Conservation (phyloP, 2,329 filamentous ascomycete species). For the Penicillium sp. region DNA sequence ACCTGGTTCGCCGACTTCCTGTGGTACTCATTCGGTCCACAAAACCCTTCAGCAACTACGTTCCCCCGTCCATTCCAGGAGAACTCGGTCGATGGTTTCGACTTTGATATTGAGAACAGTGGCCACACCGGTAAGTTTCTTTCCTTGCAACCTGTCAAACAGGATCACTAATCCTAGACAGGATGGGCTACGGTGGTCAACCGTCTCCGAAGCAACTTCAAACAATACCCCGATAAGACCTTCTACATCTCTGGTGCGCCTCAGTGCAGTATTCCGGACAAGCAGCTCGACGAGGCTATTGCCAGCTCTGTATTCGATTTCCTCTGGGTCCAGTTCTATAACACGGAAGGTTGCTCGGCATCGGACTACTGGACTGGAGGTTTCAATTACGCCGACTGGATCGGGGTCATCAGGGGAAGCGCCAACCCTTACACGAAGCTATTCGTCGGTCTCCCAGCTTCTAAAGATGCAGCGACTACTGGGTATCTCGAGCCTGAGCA, state of each 20-base stretch:
- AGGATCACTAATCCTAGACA: slow-evolving; percentile 6
- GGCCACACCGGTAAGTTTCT: slow-evolving; percentile 28
- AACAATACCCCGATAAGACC: slow-evolving; percentile 28
- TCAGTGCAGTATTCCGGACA: slow-evolving; percentile 52
- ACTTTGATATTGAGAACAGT: slow-evolving; percentile 48
- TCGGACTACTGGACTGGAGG: slow-evolving; percentile 39
- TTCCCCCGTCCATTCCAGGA: slow-evolving; percentile 50
- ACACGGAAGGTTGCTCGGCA: slow-evolving; percentile 52
- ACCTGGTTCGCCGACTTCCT: slow-evolving; percentile 51
- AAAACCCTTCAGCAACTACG: slow-evolving; percentile 19
- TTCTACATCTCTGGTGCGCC: slow-evolving; percentile 56
- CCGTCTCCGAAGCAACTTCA: slow-evolving; percentile 45
- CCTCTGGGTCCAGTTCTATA: slow-evolving; percentile 58
- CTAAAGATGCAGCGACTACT: slow-evolving; percentile 26
- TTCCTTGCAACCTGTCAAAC: neutral
- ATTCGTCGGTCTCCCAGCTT: slow-evolving; percentile 52
- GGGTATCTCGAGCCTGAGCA: slow-evolving; percentile 51
- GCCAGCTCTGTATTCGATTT: slow-evolving; percentile 49
- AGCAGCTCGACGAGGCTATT: slow-evolving; percentile 48
- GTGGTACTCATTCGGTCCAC: slow-evolving; percentile 51
- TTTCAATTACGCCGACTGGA: slow-evolving; percentile 51
- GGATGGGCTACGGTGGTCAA: slow-evolving; percentile 51
- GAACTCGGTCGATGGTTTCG: slow-evolving; percentile 51
- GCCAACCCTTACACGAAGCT: slow-evolving; percentile 50
- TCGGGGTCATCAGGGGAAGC: slow-evolving; percentile 35